phyloP scores from a whole-genome alignment of 352 stramenopile species.

The Globisporangium orthogonon region DNA sequence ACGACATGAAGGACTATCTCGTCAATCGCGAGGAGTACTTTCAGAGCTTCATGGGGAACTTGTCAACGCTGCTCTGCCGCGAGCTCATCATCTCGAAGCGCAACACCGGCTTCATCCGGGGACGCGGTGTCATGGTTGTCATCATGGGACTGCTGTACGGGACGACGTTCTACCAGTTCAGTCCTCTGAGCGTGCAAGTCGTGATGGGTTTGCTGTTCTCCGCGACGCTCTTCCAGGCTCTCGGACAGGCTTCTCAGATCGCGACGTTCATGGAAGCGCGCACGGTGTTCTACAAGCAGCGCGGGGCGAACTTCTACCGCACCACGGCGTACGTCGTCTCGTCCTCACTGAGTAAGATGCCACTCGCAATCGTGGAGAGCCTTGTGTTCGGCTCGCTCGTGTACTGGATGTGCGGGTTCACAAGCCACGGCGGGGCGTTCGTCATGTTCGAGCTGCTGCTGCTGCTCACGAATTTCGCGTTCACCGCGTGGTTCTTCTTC shows the following conservation, averaged over 20 bases:
- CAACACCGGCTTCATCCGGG: conserved; percentile 36
- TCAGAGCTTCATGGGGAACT: conserved; percentile 30
- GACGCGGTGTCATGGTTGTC: conserved; percentile 30
- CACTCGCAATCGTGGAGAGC: conserved; percentile 47
- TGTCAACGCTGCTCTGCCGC: conserved; percentile 28
- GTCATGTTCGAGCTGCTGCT: conserved; percentile 41
- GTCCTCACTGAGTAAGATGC: conserved; percentile 52
- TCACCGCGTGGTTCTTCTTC: conserved; percentile 44
- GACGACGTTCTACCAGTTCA: conserved; percentile 37
- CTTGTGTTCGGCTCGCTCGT: conserved; percentile 71
- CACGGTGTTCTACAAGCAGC: conserved; percentile 18
- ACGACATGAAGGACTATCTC: conserved; percentile 6
- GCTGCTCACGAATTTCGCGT: conserved; percentile 38
- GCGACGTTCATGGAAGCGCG: conserved; percentile 58
- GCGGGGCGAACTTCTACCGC: conserved; percentile 70
- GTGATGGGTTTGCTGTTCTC: conserved; percentile 74
- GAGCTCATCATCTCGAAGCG: conserved; percentile 53
- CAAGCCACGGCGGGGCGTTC: conserved; percentile 18
- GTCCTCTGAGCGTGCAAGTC: conserved; percentile 26
- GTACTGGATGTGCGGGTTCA: conserved; percentile 77
- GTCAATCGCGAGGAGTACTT: conserved; percentile 30
- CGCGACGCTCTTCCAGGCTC: conserved; percentile 59
- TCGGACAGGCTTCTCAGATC: conserved; percentile 69
- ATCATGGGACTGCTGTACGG: conserved; percentile 33
- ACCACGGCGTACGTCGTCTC: conserved; percentile 54